Percentiles rank a stretch among this genome's conserved stretches.
Conservation (phyloP, 768 basidiomycete species). For the Leccinum aurantiacum region DNA sequence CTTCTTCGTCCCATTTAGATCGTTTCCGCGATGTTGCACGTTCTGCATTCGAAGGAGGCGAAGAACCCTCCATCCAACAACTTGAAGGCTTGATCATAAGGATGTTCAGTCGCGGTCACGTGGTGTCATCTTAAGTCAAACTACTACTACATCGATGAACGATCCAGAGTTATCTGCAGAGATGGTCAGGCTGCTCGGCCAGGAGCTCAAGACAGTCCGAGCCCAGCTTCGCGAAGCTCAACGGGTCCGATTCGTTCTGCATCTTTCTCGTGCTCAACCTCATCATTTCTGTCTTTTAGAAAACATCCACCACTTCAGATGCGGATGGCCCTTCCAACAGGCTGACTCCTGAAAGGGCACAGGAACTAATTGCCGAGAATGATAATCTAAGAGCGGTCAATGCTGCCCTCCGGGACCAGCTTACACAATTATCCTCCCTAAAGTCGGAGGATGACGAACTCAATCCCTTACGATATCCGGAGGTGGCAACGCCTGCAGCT, state of each 20-base stretch:
- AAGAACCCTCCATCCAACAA: conserved; percentile 7
- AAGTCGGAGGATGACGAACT: conserved; percentile 19
- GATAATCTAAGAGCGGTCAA: conserved; percentile 22
- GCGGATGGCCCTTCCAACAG: not conserved
- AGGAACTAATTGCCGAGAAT: conserved; percentile 18
- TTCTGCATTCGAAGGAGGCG: conserved; percentile 33
- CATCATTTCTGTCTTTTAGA: conserved; percentile 7
- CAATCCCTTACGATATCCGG: conserved; percentile 3
- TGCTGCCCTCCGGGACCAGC: conserved; percentile 12
- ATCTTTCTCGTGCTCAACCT: not conserved
- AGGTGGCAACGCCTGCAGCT: conserved; percentile 4
- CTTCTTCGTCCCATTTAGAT: conserved; percentile 70
- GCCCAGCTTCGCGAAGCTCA: conserved; percentile 24
- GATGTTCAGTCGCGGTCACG: not conserved
- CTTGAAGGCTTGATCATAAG: not conserved
- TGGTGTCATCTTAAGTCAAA: not conserved
- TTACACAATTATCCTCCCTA: conserved; percentile 7
- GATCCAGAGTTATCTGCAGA: conserved; percentile 30
- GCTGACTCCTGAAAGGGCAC: conserved; percentile 7
- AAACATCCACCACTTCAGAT: conserved; percentile 1
- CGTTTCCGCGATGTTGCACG: conserved; percentile 54
- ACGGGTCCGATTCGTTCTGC: conserved; percentile 11
- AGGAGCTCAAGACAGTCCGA: conserved; percentile 26
- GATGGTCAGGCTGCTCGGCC: conserved; percentile 25
- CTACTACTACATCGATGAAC: conserved; percentile 13